Evolutionary conservation across 768 basidiomycete genomes (phyloP), one percentile per base, ranked within the genome.

Genomic region (Hortiboletus campestris): DNA sequence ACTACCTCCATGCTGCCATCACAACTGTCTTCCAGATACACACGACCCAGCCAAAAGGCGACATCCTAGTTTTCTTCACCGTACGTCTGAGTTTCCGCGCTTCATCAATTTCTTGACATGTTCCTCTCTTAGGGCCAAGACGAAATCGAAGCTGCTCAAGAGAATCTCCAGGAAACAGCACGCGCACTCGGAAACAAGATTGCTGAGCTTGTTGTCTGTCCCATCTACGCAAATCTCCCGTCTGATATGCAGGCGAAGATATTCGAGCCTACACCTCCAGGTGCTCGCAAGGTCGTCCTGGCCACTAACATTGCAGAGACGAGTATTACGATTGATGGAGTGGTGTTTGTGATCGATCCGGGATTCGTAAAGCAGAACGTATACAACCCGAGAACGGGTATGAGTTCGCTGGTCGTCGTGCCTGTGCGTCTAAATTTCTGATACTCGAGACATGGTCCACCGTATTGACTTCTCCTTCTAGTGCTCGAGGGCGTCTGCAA

Each of bases 261-360:
- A 53, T 99, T 99, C 72, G 97, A 99, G 72, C 96, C 97, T 1
- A 99, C 97, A 6, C 97, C 96, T 1, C 89, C 91, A 51, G 94
- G 94, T 19, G 92, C 97, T 28, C 81, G 97, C 54, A 99, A 99
- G 75, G 95, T 99, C 45, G 97, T 99, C 19, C 78, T 99, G 29
- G 97, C 97, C 4, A 99, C 97, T 20, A 99, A 99, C 67, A 98
- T 99, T 60, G 97, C 97, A n/a, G 97, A 99, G 74, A 99, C 97
- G 5, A 95, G 93, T 7, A 99, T 99, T 69, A 99, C 97, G 9
- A 99, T 99, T 62, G 97, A 98, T 51, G 97, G 97, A 29, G 97
- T 99, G 7, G 96, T 98, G 2, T 99, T 97, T 70, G 97, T 99
- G 39, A 98, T 99, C 61, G 97, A 99, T 70, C 97, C 97, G 3